Conservation (phyloP, 2,329 filamentous ascomycete genomes). For the Sporothrix protearum region DNA sequence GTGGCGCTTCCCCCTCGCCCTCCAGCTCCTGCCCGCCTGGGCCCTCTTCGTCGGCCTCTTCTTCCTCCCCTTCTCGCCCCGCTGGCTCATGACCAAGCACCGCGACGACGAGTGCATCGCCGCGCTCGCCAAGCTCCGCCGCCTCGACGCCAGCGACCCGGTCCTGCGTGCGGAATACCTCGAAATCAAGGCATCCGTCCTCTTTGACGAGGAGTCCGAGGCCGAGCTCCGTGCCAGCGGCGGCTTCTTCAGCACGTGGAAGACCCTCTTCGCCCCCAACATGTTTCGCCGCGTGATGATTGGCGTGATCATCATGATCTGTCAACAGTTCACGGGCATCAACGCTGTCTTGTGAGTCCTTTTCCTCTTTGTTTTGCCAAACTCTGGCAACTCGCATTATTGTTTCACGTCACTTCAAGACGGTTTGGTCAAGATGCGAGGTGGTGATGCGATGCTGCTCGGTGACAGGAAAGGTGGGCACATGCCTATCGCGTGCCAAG, state of each 20-base stretch:
- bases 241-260: constrained; percentile 67
- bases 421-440: background rate
- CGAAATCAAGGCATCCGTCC: constrained; percentile 46
- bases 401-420: background rate
- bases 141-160: constrained; percentile 34
- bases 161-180: constrained; percentile 44
- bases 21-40: constrained; percentile 43
- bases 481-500: background rate
- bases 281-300: constrained; percentile 50
- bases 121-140: constrained; percentile 33
- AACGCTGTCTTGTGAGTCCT: constrained; percentile 50
- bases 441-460: background rate
- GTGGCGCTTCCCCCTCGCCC: constrained; percentile 45
- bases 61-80: constrained; percentile 52
- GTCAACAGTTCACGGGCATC: constrained; percentile 51
- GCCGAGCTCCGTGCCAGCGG: constrained; percentile 60
- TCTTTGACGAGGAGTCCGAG: constrained; percentile 73
- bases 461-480: background rate
- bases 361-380: background rate
- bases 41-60: constrained; percentile 37
- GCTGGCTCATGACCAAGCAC: constrained; percentile 41
- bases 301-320: constrained; percentile 52
- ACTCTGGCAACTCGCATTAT: background rate
- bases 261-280: constrained; percentile 56
- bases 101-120: constrained; percentile 29